Conservation (phyloP, 1,284 basidiomycete genomes). For the Mycena sp. region DNA sequence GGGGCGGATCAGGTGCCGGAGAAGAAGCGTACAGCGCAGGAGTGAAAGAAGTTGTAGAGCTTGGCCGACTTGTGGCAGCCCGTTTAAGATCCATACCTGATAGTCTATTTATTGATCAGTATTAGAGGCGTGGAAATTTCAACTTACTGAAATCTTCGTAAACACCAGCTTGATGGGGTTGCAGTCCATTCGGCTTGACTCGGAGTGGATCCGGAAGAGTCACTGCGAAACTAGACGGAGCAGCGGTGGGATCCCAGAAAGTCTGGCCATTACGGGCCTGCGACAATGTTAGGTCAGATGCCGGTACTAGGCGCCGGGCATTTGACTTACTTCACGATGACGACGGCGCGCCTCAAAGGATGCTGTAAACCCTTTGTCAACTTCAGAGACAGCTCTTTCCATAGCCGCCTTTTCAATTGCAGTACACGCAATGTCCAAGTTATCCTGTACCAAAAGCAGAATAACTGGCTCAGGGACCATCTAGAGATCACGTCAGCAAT, state of each 20-base stretch:
- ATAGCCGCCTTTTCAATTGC: slow-evolving; percentile 98
- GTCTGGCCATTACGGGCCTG: slow-evolving; percentile 75
- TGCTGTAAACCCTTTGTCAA: slow-evolving; percentile 88
- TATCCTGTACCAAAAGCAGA: slow-evolving; percentile 88
- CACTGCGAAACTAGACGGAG: slow-evolving; percentile 79
- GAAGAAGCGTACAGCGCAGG: slow-evolving; percentile 59
- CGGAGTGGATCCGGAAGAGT: slow-evolving; percentile 91
- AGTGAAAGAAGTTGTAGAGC: slow-evolving; percentile 67
- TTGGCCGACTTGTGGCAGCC: slow-evolving; percentile 64
- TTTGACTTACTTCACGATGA: slow-evolving; percentile 79
- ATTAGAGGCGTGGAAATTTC: neutral
- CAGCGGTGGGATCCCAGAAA: slow-evolving; percentile 88
- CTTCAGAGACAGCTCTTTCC: slow-evolving; percentile 95
- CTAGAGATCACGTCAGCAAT: slow-evolving; percentile 41
- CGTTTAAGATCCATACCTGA: slow-evolving; percentile 64
- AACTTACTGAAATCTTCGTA: slow-evolving; percentile 93
- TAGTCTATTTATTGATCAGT: neutral
- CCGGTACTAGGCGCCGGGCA: neutral
- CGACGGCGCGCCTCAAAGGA: slow-evolving; percentile 89
- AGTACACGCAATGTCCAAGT: slow-evolving; percentile 93
- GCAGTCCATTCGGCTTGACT: slow-evolving; percentile 86
- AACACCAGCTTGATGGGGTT: slow-evolving; percentile 85
- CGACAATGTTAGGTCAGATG: neutral
- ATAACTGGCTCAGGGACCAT: slow-evolving; percentile 78
- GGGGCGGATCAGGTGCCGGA: slow-evolving; percentile 56